Base-by-base conservation (phyloP, 768 basidiomycete species). In the Hericium erinaceus region DNA sequence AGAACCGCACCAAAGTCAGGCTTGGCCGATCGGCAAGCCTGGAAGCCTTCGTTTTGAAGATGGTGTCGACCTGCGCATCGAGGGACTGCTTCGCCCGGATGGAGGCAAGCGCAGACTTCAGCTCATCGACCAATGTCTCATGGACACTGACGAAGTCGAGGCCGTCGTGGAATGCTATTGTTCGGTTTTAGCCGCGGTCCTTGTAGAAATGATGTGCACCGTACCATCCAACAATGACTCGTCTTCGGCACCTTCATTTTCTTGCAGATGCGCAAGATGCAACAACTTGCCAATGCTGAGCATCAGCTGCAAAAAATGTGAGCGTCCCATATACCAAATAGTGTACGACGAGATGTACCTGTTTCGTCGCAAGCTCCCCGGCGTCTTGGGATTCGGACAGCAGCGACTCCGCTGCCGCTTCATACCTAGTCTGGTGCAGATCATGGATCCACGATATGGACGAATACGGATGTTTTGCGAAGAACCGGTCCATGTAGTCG, bases 111-210 rank as follows among this genome's bases (percentile, higher is more conserved):
- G 71, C 75, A 26, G 73, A 67, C 61, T 74, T 81, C 68, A 95
- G 83, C 46, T 87, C 80, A 4, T 80, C 73, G 6, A 82, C 60
- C 2, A 98, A 72, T 3, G 76, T 75, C 63, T 87, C 81, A 62
- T 95, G 93, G 2, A 95, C 85, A 57, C 85, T 85, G 62, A 97
- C 78, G 59, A 95, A 85, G 70, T 98, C 92, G 52, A 98, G 78
- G 26, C 80, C 82, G 63, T 93, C 85, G 64, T 98, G 91, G 75
- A 94, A 87, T 2, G 79, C 92, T 94, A 61, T 0, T 46, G 58
- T 38, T 39, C 40, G 26, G n/a, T 12, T 54, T 58, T 11, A 58
- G 28, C 40, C 56, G 57, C 22, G 7, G 26, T 44, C 37, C 22
- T 13, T 26, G 26, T 12, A 28, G 7, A 24, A 50, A 7, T 18